Percentiles rank a stretch among this genome's conserved stretches.
These are phyloP conservation scores for Camellia sinensis DNA, from an alignment of 148 eudicot species.

Conservation along the genomic window DNA sequence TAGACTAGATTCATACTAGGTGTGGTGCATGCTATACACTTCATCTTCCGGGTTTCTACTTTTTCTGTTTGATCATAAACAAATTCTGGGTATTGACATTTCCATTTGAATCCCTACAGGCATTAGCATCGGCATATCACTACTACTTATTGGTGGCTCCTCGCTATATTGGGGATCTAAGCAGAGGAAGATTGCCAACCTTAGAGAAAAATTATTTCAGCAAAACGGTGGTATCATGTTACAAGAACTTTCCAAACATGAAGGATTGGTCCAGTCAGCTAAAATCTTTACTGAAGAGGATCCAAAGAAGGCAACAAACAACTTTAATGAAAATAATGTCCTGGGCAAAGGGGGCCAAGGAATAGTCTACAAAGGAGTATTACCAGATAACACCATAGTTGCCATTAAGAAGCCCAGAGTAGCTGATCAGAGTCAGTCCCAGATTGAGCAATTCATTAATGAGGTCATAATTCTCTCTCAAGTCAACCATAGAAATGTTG, in stretches of 20 bases:
- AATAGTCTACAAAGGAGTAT: background rate
- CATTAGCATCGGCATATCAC: background rate
- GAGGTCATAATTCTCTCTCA: background rate
- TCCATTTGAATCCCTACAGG: background rate
- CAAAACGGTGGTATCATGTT: background rate
- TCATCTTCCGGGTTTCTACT: too few species aligned
- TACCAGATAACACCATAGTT: background rate
- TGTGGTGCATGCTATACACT: too few species aligned
- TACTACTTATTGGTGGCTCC: background rate
- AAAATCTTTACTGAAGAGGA: background rate
- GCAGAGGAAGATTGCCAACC: background rate
- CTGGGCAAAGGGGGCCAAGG: background rate
- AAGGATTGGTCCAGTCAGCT: background rate
- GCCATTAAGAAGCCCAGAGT: constrained; percentile 5
- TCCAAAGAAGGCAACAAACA: background rate
- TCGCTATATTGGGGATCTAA: background rate
- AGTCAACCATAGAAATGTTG: background rate
- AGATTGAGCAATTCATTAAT: background rate
- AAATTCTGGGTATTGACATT: too few species aligned
- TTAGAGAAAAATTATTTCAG: background rate
- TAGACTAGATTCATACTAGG: too few species aligned
- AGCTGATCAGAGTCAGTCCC: background rate
- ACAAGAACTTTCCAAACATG: background rate
- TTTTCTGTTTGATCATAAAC: too few species aligned
- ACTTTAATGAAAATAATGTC: background rate